Conservation (phyloP, 768 basidiomycete genomes). For the Boletus edulis region DNA sequence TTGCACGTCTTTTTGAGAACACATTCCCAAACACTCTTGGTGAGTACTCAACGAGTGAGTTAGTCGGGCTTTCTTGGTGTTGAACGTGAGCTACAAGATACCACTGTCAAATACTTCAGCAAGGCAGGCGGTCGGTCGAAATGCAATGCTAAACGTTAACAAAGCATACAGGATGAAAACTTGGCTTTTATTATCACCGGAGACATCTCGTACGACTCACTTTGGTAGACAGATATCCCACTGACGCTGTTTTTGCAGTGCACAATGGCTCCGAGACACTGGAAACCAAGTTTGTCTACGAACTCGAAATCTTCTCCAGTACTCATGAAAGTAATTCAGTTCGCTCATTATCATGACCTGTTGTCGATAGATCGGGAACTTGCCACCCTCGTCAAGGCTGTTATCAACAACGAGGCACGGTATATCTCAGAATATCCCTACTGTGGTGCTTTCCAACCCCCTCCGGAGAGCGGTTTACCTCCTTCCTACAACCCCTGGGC, state of each 20-base stretch:
- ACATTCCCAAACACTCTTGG: slow-evolving; percentile 82
- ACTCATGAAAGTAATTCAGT: slow-evolving; percentile 37
- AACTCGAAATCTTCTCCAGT: background rate
- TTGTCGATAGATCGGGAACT: slow-evolving; percentile 56
- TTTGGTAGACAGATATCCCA: background rate
- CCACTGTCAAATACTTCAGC: slow-evolving; percentile 76
- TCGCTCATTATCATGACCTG: slow-evolving; percentile 66
- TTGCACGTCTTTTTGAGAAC: slow-evolving; percentile 79
- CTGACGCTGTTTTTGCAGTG: slow-evolving; percentile 39
- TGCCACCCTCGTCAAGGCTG: slow-evolving; percentile 68
- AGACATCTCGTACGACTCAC: slow-evolving; percentile 65
- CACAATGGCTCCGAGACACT: slow-evolving; percentile 83
- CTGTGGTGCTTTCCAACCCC: slow-evolving; percentile 81
- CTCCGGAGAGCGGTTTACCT: slow-evolving; percentile 65
- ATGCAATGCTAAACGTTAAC: background rate
- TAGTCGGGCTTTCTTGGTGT: background rate
- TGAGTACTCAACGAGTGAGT: slow-evolving; percentile 26
- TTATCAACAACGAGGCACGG: slow-evolving; percentile 77
- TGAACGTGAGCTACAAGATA: slow-evolving; percentile 44
- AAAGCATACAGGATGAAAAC: slow-evolving; percentile 51
- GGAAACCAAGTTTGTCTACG: slow-evolving; percentile 59
- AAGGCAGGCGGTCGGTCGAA: slow-evolving; percentile 35
- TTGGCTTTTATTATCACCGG: slow-evolving; percentile 81
- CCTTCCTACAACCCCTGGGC: slow-evolving; percentile 70
- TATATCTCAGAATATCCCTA: slow-evolving; percentile 74